phyloP scores from a whole-genome alignment of 768 basidiomycete species.

The Termitomyces sp. region DNA sequence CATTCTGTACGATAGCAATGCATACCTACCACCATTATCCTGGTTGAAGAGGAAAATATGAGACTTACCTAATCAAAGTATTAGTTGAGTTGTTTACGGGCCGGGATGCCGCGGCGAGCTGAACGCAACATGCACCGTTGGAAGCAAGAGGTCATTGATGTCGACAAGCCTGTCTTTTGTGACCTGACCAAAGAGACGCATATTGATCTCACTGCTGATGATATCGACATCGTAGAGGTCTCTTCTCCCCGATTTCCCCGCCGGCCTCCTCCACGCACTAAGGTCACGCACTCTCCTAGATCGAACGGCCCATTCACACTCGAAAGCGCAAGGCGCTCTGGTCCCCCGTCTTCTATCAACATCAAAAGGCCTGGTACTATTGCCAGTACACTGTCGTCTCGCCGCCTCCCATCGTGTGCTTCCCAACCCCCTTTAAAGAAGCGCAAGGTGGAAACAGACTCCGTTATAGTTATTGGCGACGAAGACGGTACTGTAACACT shows the following conservation, averaged over 20 bases:
- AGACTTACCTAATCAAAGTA: conserved; percentile 3
- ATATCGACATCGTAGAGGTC: neutral
- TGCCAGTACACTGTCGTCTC: neutral
- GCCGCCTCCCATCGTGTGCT: neutral
- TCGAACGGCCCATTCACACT: neutral
- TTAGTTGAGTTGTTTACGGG: neutral
- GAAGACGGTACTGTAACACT: neutral
- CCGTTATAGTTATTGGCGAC: neutral
- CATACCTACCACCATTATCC: conserved; percentile 14
- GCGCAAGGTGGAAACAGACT: neutral
- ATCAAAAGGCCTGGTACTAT: neutral
- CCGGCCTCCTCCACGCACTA: neutral
- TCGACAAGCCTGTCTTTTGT: conserved; percentile 3
- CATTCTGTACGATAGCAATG: neutral
- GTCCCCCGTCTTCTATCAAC: neutral
- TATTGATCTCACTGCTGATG: neutral
- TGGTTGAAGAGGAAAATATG: conserved; percentile 7
- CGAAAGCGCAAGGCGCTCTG: neutral
- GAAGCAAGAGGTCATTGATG: conserved; percentile 5
- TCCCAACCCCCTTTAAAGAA: neutral
- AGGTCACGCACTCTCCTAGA: neutral
- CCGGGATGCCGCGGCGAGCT: neutral
- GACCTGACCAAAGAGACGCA: conserved; percentile 5
- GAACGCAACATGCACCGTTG: neutral
- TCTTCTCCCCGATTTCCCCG: neutral